These are phyloP conservation scores for Tilletia horrida DNA, from an alignment of 1,284 basidiomycete genomes.

Conservation along the genomic window DNA sequence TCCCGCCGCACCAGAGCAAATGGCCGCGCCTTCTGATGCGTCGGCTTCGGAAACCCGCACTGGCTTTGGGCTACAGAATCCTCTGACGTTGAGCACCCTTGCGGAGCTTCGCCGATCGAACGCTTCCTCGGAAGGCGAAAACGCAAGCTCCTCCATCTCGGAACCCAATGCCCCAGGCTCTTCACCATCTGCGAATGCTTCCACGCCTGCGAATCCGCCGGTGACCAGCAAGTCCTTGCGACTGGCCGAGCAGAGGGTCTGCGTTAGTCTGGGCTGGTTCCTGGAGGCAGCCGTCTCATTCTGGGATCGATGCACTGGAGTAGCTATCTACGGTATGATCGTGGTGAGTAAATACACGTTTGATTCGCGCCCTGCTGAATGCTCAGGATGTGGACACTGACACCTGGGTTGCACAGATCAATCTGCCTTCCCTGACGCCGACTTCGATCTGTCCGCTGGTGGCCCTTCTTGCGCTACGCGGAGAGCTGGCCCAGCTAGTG, in stretches of 20 bases:
- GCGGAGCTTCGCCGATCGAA: not conserved
- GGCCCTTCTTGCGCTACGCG: conserved; percentile 12
- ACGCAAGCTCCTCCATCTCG: not conserved
- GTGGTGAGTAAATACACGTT: conserved; percentile 11
- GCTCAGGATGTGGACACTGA: not conserved
- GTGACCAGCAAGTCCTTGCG: conserved; percentile 5
- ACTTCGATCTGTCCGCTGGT: conserved; percentile 10
- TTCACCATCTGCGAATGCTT: too few relatives aligned
- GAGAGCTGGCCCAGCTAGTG: not conserved
- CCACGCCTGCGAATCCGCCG: not conserved
- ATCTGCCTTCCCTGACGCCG: not conserved
- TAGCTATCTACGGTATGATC: not conserved
- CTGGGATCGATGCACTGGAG: not conserved
- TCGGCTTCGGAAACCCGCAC: not conserved
- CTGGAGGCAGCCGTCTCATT: not conserved
- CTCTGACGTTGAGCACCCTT: not conserved
- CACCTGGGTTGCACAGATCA: not conserved
- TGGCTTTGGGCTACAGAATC: conserved; percentile 3
- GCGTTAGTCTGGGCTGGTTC: conserved; percentile 10
- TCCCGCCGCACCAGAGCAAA: not conserved
- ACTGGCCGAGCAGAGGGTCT: not conserved
- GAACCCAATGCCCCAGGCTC: not conserved
- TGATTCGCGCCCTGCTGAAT: not conserved
- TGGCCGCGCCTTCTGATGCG: not conserved
- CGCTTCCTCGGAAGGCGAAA: not conserved